These are phyloP conservation scores for Musa schizocarpa DNA, from an alignment of 176 grass and related monocot genomes.

Conservation along the genomic window DNA sequence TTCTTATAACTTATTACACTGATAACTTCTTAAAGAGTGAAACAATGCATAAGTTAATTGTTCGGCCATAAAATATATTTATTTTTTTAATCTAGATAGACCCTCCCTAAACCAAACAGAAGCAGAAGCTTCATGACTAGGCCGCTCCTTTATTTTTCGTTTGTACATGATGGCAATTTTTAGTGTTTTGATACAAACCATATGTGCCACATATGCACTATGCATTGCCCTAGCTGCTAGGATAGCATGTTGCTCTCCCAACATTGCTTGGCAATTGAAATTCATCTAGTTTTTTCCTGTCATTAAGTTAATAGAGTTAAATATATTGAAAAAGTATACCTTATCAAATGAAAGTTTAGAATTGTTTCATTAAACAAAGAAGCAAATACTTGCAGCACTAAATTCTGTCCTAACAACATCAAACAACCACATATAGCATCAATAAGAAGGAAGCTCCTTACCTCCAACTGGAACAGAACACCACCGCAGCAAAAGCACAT, in stretches of 20 bases:
- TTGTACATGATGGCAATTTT: not conserved
- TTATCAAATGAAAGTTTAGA: not conserved
- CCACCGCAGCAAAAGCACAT: constrained; percentile 14
- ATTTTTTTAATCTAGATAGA: too few species aligned
- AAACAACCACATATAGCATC: not conserved
- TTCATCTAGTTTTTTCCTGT: not conserved
- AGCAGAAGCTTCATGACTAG: too few species aligned
- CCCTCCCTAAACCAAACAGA: too few species aligned
- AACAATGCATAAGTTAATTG: not conserved
- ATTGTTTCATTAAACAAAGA: not conserved
- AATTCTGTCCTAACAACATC: not conserved
- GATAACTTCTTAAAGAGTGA: not conserved
- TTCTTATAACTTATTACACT: not conserved
- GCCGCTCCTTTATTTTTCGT: too few species aligned
- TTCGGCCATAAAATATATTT: too few species aligned
- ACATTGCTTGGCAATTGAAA: not conserved
- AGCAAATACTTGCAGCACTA: not conserved
- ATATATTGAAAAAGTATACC: not conserved
- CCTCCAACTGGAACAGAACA: constrained; percentile 63
- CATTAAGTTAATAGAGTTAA: not conserved
- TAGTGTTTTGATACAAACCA: not conserved
- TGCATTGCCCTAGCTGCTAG: not conserved
- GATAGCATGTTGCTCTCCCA: not conserved
- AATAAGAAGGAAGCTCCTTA: constrained; percentile 24
- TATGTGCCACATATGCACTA: not conserved